phyloP scores from a whole-genome alignment of 1,284 basidiomycete species.

The Clitocybe nebularis region DNA sequence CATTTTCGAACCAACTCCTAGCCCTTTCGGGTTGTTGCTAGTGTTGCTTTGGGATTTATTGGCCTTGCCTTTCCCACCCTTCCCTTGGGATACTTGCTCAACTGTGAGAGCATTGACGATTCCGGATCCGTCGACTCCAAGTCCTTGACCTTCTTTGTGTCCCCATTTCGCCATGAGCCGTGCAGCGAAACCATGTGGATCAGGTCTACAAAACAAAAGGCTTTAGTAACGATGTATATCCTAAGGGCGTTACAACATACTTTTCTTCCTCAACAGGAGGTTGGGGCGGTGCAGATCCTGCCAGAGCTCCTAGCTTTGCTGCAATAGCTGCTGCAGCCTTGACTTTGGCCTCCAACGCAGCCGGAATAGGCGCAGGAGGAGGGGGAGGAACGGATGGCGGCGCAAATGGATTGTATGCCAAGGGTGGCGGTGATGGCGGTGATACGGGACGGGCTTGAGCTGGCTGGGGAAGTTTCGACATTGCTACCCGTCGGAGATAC shows the following conservation, averaged over 20 bases:
- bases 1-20: constrained; percentile 55
- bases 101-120: constrained; percentile 86
- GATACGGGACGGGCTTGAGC: constrained; percentile 20
- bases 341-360: constrained; percentile 56
- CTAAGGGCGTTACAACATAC: constrained; percentile 4
- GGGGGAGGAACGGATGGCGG: constrained; percentile 56
- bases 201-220: constrained; percentile 46
- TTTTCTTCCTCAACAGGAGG: constrained; percentile 20
- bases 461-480: constrained; percentile 36
- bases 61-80: constrained; percentile 31
- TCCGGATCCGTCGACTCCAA: constrained; percentile 79
- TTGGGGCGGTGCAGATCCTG: constrained; percentile 32
- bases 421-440: constrained; percentile 40
- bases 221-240: neutral
- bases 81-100: constrained; percentile 54
- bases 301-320: constrained; percentile 61
- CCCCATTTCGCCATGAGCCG: constrained; percentile 92
- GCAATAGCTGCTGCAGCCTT: constrained; percentile 82
- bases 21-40: constrained; percentile 27
- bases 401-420: constrained; percentile 66
- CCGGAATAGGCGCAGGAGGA: constrained; percentile 29
- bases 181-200: constrained; percentile 71
- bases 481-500: constrained; percentile 56
- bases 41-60: constrained; percentile 21
- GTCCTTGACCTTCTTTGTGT: constrained; percentile 87